These are phyloP conservation scores for Balamuthia mandrillaris DNA, from an alignment of 208 protist genomes.

Conservation along the genomic window DNA sequence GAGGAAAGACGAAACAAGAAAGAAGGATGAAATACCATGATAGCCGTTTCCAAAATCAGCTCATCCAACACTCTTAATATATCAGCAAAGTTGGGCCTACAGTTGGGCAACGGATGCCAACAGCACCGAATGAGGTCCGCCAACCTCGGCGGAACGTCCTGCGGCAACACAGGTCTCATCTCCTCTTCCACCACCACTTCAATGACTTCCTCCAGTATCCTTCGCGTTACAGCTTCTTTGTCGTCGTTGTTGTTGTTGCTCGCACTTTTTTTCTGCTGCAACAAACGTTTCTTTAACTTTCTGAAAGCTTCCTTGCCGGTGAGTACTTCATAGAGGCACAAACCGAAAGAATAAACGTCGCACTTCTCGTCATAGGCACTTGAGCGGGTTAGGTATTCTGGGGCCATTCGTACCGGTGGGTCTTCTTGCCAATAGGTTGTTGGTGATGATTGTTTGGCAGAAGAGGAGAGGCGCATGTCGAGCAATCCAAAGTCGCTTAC, in stretches of 20 bases:
- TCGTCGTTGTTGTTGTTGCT: not conserved
- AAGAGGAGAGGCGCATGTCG: not conserved
- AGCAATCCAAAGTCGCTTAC: not conserved
- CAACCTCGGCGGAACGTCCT: not conserved
- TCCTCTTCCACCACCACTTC: not conserved
- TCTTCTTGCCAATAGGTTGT: not conserved
- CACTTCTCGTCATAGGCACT: no score
- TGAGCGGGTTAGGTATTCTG: not conserved
- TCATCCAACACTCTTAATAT: not conserved
- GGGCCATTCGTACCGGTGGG: not conserved
- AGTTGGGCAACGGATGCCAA: not conserved
- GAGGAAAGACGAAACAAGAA: no score
- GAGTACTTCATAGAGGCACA: not conserved
- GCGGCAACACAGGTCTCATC: not conserved
- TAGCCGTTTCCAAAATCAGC: not conserved
- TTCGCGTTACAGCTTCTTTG: not conserved
- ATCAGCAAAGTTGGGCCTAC: constrained; percentile 5
- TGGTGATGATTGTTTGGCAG: not conserved
- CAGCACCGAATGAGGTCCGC: not conserved
- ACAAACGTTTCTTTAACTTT: not conserved
- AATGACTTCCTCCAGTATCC: not conserved
- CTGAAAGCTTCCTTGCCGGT: constrained; percentile 5
- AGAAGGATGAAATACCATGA: no score
- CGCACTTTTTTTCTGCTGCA: not conserved
- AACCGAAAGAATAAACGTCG: constrained; percentile 6